Evolutionary conservation across 495 filamentous ascomycete genomes (phyloP), one percentile per base, ranked within the genome.

Genomic region (Aspergillus incahuasiensis): DNA sequence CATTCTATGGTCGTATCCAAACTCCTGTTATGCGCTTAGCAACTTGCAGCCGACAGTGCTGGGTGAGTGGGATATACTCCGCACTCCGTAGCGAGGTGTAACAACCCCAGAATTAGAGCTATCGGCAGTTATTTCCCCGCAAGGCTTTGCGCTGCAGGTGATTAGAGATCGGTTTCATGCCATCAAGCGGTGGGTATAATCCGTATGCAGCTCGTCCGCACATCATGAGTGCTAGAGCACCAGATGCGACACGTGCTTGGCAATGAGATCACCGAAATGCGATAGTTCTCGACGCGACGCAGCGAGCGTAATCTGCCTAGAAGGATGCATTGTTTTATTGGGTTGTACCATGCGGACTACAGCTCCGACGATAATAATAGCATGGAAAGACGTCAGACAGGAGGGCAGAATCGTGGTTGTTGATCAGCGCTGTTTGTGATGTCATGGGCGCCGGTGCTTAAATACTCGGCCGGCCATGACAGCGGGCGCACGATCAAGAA

Each of bases 361-460:
- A 7, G 6, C 32, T 35, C 32, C 12, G 32, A 9, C 12, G 25
- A 48, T 32, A 48, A 48, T 48, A 18, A 35, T 35, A 35, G 46
- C 28, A 48, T 9, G 32, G 46, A 35, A 34, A 48, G 25, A 48
- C 46, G 46, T 48, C 46, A 48, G 46, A 25, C 22, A 28, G 4
- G 25, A 22, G 39, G 48, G 48, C 46, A 12, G 30, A 38, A 35
- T 48, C 25, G 32, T 21, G 47, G 18, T 52, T 52, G 38, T 43
- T 43, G 48, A 51, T 51, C 35, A 11, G 35, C 34, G 21, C 21
- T 5, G 49, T 41, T 52, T 52, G 49, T 52, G 49, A 52, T 52
- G 49, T 52, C 49, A 52, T 52, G 3, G 38, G n/a, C 34, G 48
- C 34, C 28, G 47, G 15, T 38, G 34, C 34, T 50, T 50, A 50